Evolutionary conservation across 106 monocot species (phyloP).

Genomic region (Apostasia shenzhenica): DNA sequence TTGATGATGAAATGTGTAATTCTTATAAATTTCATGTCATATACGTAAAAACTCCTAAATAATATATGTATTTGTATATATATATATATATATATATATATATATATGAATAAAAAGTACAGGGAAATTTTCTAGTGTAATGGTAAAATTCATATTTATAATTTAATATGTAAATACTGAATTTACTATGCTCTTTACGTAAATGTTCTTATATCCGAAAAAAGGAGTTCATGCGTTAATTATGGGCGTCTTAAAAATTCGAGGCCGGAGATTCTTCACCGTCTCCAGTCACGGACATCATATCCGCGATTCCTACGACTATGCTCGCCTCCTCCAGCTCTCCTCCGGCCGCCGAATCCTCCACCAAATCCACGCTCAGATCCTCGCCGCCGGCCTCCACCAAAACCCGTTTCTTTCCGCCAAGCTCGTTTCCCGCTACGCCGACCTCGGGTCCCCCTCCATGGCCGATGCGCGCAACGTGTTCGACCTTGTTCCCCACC

Average conservation of each 20-base stretch:
- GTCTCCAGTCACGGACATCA: neutral
- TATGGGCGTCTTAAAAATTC: neutral
- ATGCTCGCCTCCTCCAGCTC: conserved; percentile 16
- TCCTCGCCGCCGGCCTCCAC: conserved; percentile 16
- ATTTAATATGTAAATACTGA: no score
- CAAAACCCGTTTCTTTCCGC: conserved; percentile 28
- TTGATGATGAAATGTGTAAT: no score
- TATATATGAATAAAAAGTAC: no score
- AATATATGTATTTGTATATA: no score
- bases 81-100: no score
- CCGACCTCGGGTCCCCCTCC: conserved; percentile 1
- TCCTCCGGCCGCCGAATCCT: conserved; percentile 4
- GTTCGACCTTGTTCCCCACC: conserved; percentile 22
- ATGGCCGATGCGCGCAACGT: conserved; percentile 23
- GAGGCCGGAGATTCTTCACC: neutral
- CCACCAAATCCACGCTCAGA: conserved; percentile 32
- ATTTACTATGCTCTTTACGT: no score
- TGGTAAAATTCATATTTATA: no score
- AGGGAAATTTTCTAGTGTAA: no score
- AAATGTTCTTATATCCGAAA: no score
- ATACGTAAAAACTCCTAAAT: no score
- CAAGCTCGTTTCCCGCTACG: conserved; percentile 36
- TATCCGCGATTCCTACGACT: conserved; percentile 17
- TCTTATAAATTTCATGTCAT: no score
- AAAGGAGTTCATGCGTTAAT: no score